Percentiles rank a stretch among this genome's conserved stretches.
Conservation (phyloP, 345 rosid species). For the Populus davidiana region DNA sequence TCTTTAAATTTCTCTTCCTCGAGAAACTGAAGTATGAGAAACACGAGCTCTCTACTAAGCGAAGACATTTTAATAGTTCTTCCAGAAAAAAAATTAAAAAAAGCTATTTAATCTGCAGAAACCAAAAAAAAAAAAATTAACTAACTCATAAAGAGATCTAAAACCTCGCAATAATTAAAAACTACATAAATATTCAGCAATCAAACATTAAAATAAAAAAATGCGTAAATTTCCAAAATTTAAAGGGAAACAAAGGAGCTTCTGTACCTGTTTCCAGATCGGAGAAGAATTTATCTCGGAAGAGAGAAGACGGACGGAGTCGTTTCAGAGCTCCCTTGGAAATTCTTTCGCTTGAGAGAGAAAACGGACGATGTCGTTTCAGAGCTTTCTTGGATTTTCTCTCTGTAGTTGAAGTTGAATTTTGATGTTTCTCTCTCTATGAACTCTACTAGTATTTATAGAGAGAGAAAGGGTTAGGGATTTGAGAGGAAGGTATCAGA, state of each 20-base stretch:
- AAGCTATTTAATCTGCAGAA: not conserved
- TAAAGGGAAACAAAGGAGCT: not conserved
- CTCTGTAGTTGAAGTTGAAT: constrained; percentile 9
- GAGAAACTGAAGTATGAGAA: constrained; percentile 83
- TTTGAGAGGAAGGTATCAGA: constrained; percentile 35
- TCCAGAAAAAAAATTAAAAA: not conserved
- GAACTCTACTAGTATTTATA: constrained; percentile 45
- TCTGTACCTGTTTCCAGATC: constrained; percentile 32
- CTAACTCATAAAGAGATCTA: constrained; percentile 19
- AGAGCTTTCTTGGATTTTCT: not conserved
- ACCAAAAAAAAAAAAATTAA: constrained; percentile 3
- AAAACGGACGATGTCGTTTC: not conserved
- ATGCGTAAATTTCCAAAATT: not conserved
- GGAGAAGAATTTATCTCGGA: constrained; percentile 14
- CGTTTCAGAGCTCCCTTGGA: not conserved
- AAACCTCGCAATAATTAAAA: constrained; percentile 10
- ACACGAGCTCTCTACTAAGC: constrained; percentile 79
- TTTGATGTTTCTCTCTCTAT: constrained; percentile 16
- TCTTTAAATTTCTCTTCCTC: constrained; percentile 83
- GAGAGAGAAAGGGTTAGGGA: constrained; percentile 45
- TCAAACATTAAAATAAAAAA: not conserved
- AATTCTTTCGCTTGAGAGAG: not conserved
- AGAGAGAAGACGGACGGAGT: not conserved
- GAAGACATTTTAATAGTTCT: constrained; percentile 52
- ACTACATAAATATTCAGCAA: not conserved